Percentiles rank a stretch among this genome's conserved stretches.
Conservation (phyloP, 148 eudicot genomes). For the Vaccinium vitisidaea region DNA sequence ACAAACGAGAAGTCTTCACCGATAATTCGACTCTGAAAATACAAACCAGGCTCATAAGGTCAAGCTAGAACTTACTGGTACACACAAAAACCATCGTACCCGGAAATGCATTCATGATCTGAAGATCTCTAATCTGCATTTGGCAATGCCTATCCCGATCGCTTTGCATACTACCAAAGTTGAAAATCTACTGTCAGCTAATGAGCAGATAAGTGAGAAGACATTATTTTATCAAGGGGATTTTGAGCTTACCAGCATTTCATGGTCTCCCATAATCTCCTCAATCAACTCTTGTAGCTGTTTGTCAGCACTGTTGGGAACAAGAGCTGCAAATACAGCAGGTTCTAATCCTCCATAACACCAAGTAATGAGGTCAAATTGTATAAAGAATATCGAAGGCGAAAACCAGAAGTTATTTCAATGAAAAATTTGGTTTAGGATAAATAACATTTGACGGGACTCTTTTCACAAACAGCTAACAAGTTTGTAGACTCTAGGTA, state of each 20-base stretch:
- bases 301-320: slow-evolving; percentile 81
- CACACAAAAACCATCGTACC: neutral
- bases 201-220: neutral
- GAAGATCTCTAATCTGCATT: neutral
- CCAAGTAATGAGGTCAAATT: neutral
- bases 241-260: slow-evolving; percentile 59
- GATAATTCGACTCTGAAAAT: neutral
- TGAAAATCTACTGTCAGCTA: neutral
- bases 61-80: neutral
- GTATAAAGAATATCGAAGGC: neutral
- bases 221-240: neutral
- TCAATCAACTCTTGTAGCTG: slow-evolving; percentile 66
- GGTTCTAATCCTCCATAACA: slow-evolving; percentile 58
- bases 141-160: neutral
- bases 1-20: neutral
- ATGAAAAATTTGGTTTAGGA: neutral
- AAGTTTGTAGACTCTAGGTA: neutral
- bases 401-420: neutral
- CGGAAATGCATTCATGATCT: neutral
- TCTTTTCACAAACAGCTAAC: neutral
- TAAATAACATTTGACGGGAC: neutral
- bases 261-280: slow-evolving; percentile 90
- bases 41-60: neutral
- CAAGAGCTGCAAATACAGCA: slow-evolving; percentile 85
- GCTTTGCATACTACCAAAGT: slow-evolving; percentile 13